phyloP scores from a whole-genome alignment of 495 filamentous ascomycete species.

The Hypoxylon intermedium region DNA sequence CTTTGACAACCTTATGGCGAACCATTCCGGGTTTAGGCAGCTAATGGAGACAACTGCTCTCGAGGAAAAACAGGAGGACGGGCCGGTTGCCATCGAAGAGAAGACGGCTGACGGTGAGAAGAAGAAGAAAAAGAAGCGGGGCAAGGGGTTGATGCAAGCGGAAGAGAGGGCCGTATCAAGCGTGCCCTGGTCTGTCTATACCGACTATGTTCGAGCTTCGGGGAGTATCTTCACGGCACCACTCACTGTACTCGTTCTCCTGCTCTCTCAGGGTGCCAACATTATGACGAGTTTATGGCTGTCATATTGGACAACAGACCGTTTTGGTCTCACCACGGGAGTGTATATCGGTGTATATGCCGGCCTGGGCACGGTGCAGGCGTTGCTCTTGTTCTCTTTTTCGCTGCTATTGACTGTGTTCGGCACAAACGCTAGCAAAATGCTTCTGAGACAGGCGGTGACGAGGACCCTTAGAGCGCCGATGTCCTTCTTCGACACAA shows the following conservation, averaged over 20 bases:
- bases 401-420: constrained; percentile 71
- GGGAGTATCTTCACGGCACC: constrained; percentile 76
- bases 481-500: constrained; percentile 98
- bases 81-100: constrained; percentile 47
- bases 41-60: constrained; percentile 84
- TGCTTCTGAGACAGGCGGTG: constrained; percentile 86
- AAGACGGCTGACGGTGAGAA: constrained; percentile 55
- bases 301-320: constrained; percentile 85
- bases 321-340: constrained; percentile 68
- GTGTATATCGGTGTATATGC: constrained; percentile 89
- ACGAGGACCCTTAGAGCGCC: constrained; percentile 82
- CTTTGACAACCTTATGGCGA: constrained; percentile 81
- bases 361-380: constrained; percentile 73
- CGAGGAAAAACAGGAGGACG: constrained; percentile 68
- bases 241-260: constrained; percentile 68
- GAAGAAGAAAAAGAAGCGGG: constrained; percentile 69
- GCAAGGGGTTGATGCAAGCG: constrained; percentile 79
- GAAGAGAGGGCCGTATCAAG: constrained; percentile 86
- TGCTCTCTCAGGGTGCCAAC: constrained; percentile 78
- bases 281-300: constrained; percentile 91
- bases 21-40: constrained; percentile 74
- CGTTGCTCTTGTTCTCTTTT: constrained; percentile 78
- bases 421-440: constrained; percentile 79
- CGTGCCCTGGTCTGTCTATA: constrained; percentile 84
- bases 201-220: constrained; percentile 78